phyloP scores from a whole-genome alignment of 495 filamentous ascomycete genomes.

The Xanthoparmelia taractica region DNA sequence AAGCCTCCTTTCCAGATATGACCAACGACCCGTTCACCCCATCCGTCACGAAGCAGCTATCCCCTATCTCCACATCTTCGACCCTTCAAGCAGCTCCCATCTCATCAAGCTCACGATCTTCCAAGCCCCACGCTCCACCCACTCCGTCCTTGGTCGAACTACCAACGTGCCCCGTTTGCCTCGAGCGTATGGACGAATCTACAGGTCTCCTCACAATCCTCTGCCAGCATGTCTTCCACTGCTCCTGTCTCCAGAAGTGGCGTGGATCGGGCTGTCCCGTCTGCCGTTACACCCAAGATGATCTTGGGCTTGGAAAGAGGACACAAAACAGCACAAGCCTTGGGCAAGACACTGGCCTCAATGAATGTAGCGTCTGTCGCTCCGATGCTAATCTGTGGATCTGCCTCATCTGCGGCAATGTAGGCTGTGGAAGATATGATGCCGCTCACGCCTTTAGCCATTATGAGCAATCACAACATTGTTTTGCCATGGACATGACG shows the following conservation, averaged over 20 bases:
- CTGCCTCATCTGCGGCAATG: slow-evolving; percentile 85
- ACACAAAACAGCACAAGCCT: slow-evolving; percentile 15
- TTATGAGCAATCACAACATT: slow-evolving; percentile 81
- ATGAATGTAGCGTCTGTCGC: slow-evolving; percentile 66
- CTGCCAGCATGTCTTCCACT: slow-evolving; percentile 98
- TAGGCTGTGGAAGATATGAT: slow-evolving; percentile 92
- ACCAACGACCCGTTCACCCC: slow-evolving; percentile 60
- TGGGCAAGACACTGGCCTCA: slow-evolving; percentile 33
- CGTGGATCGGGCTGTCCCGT: slow-evolving; percentile 88
- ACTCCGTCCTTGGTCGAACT: slow-evolving; percentile 85
- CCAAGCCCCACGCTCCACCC: slow-evolving; percentile 83
- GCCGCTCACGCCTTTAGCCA: slow-evolving; percentile 88
- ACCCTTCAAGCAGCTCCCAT: slow-evolving; percentile 40
- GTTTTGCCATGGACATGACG: slow-evolving; percentile 83
- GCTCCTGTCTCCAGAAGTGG: slow-evolving; percentile 94
- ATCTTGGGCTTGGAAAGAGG: slow-evolving; percentile 32
- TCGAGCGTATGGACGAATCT: slow-evolving; percentile 98
- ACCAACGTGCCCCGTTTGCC: slow-evolving; percentile 91
- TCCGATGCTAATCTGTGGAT: slow-evolving; percentile 82
- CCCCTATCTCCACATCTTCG: slow-evolving; percentile 32
- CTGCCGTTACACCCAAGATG: slow-evolving; percentile 76
- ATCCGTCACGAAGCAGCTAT: slow-evolving; percentile 26
- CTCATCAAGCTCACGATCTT: slow-evolving; percentile 47
- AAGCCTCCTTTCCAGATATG: slow-evolving; percentile 48
- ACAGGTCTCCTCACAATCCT: slow-evolving; percentile 89